Percentiles rank a stretch among this genome's conserved stretches.
These are phyloP conservation scores for Neofusicoccum parvum DNA, from an alignment of 2,329 filamentous ascomycete genomes.

Conservation along the genomic window DNA sequence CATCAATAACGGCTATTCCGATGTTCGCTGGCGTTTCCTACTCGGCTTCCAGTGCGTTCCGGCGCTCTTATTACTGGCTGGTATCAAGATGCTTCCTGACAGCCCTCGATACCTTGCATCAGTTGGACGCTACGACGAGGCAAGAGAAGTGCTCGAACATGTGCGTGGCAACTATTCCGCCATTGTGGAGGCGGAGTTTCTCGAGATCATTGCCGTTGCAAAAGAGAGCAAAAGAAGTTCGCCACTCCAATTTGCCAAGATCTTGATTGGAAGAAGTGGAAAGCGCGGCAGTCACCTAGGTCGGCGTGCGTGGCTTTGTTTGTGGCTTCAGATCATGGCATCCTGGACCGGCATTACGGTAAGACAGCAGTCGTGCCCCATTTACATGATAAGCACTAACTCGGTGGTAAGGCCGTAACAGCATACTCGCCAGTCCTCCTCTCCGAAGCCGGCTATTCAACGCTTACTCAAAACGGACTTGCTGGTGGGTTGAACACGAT, in stretches of 20 bases:
- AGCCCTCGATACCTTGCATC: constrained; percentile 42
- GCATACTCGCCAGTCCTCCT: constrained; percentile 37
- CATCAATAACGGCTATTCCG: constrained; percentile 27
- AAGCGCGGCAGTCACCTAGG: constrained; percentile 37
- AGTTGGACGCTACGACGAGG: constrained; percentile 33
- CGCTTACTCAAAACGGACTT: constrained; percentile 50
- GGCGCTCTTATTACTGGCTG: constrained; percentile 42
- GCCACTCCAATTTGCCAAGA: constrained; percentile 42
- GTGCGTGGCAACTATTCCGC: constrained; percentile 37
- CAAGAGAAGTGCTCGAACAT: constrained; percentile 30
- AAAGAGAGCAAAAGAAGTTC: constrained; percentile 37
- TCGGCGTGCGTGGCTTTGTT: constrained; percentile 46
- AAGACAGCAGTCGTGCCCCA: neutral
- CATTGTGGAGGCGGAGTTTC: constrained; percentile 30
- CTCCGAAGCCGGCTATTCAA: constrained; percentile 37
- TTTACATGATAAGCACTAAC: neutral
- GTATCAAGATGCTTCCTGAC: constrained; percentile 49
- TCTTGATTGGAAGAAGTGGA: constrained; percentile 38
- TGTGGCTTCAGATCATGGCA: constrained; percentile 51
- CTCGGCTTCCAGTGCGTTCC: constrained; percentile 47
- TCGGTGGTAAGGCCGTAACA: constrained; percentile 30
- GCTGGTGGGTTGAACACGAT: constrained; percentile 56
- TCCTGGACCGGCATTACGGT: constrained; percentile 49
- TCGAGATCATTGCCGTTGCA: constrained; percentile 40
- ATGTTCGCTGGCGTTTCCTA: constrained; percentile 30